Base-by-base conservation (phyloP, 176 grass and related monocot genomes). In the maize (Zea mays) region DNA sequence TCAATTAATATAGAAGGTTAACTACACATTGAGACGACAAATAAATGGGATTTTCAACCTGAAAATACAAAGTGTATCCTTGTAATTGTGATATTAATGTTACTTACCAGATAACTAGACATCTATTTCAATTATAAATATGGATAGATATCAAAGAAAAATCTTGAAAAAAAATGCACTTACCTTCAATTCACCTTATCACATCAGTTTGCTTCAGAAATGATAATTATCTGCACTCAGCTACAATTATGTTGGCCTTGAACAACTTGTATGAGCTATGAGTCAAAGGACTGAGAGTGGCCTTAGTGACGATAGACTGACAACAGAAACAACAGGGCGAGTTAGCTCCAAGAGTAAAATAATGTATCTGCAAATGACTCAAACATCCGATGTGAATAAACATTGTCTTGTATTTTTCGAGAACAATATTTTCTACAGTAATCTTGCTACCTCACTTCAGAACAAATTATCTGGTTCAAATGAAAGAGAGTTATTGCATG, bases 1-100 rank as follows among this genome's bases (percentile, higher is more conserved):
- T 81, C 10, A 46, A 79, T 71, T 67, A 86, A 57, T 85, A 73
- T 55, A 60, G 40, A 73, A 4, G 8, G 42, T 47, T 67, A 65
- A 20, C 67, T 57, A 5, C 5, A 67, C 72, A 52, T 79, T 67
- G 60, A 50, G 12, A 41, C 60, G n/a, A 50, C 47, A 73, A 55
- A 73, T 54, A 67, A 68, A 45, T 10, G 16, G 38, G 40, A 73
- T 74, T 58, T 67, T 19, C 11, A 57, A 74, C 57, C 76, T 79
- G 50, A 65, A 79, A 33, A 66, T 34, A 48, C 52, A 81, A 67
- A 73, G n/a, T 2, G 80, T 12, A 47, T 49, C 47, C 11, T 67
- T 12, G 62, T 57, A 62, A 86, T 54, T 10, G 20, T 59, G 58
- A 9, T 71, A n/a, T 48, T 71, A 35, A 20, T 5, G 4, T 77